These are phyloP conservation scores for Gillenia trifoliata DNA, from an alignment of 306 rosid species.

Conservation along the genomic window DNA sequence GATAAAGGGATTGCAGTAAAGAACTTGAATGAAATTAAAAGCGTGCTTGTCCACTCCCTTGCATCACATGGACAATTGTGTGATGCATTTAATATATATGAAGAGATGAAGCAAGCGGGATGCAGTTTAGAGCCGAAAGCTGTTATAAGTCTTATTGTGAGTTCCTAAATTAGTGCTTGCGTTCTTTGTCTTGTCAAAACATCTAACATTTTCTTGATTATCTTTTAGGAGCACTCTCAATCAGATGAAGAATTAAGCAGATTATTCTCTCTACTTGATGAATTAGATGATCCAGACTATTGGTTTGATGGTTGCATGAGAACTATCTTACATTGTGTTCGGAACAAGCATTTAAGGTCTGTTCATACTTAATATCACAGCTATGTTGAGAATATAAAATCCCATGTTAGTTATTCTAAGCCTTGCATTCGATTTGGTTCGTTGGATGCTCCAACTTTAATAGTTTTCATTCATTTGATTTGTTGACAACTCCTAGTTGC, in stretches of 20 bases:
- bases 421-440: not conserved
- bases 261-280: conserved; percentile 53
- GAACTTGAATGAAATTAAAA: conserved; percentile 53
- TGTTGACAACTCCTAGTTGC: conserved; percentile 5
- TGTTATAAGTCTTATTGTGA: conserved; percentile 59
- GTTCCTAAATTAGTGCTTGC: conserved; percentile 22
- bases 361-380: not conserved
- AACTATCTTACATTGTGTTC: conserved; percentile 54
- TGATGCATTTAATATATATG: conserved; percentile 50
- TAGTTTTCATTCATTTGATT: not conserved
- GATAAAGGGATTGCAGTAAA: conserved; percentile 41
- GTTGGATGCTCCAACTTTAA: not conserved
- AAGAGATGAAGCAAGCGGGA: conserved; percentile 63
- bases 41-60: conserved; percentile 70
- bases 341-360: conserved; percentile 62
- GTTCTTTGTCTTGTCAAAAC: not conserved
- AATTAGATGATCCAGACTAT: conserved; percentile 39
- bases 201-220: conserved; percentile 1
- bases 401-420: not conserved
- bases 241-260: conserved; percentile 50
- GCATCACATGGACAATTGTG: conserved; percentile 58
- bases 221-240: conserved; percentile 45
- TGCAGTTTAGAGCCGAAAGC: conserved; percentile 66
- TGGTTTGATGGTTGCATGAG: conserved; percentile 74
- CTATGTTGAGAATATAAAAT: not conserved